Conservation (phyloP, 2,329 filamentous ascomycete species). For the Xylariaceae sp. region DNA sequence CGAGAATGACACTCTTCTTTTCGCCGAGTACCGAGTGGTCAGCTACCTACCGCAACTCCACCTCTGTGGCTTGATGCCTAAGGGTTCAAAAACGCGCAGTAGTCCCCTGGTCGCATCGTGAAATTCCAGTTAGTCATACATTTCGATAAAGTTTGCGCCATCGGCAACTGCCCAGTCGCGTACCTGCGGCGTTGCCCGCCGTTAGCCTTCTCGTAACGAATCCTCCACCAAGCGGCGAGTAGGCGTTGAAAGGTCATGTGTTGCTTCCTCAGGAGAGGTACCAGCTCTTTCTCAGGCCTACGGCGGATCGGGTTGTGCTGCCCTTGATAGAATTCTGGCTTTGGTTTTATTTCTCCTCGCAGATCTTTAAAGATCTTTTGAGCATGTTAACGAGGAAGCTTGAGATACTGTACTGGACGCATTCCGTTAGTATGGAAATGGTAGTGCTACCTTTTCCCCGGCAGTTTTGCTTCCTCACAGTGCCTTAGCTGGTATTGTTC, state of each 20-base stretch:
- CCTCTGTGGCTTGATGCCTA: constrained; percentile 23
- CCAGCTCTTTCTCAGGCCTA: constrained; percentile 16
- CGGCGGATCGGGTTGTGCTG: constrained; percentile 29
- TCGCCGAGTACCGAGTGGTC: constrained; percentile 20
- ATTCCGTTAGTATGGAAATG: neutral
- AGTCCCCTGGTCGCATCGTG: constrained; percentile 21
- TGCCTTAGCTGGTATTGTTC: constrained; percentile 61
- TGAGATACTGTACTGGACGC: constrained; percentile 22
- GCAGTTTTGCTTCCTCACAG: constrained; percentile 68
- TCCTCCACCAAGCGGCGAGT: constrained; percentile 27
- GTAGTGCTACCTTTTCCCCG: constrained; percentile 25
- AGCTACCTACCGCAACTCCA: constrained; percentile 21
- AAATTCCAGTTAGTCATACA: constrained; percentile 26
- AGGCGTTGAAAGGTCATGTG: constrained; percentile 24
- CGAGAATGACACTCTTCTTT: constrained; percentile 15
- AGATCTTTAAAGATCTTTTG: constrained; percentile 20
- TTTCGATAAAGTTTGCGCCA: constrained; percentile 17
- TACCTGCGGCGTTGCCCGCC: constrained; percentile 15
- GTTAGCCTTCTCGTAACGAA: constrained; percentile 27
- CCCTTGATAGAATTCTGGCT: constrained; percentile 28
- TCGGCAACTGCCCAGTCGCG: constrained; percentile 20
- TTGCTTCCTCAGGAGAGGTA: constrained; percentile 24
- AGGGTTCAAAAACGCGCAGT: constrained; percentile 13
- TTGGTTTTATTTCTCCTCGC: constrained; percentile 25
- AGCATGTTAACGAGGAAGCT: constrained; percentile 27